phyloP scores from a whole-genome alignment of 345 rosid species.

The Leavenworthia alabamica region DNA sequence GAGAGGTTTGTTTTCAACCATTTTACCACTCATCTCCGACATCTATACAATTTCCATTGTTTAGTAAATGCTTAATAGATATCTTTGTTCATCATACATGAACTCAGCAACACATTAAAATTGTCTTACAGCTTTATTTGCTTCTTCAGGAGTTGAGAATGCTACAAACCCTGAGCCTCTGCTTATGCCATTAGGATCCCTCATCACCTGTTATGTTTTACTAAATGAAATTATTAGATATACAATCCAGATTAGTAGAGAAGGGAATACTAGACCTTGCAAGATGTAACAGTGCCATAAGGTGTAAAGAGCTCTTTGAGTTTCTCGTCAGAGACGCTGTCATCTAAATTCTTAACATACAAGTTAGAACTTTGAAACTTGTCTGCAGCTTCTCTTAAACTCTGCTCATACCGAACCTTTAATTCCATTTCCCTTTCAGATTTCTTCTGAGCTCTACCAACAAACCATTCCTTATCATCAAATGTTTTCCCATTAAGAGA shows the following conservation, averaged over 20 bases:
- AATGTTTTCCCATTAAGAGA: conserved; percentile 69
- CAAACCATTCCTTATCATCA: conserved; percentile 88
- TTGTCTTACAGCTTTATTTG: conserved; percentile 69
- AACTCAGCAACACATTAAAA: background rate
- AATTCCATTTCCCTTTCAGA: conserved; percentile 75
- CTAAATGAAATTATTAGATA: background rate
- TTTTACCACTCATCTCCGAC: conserved; percentile 33
- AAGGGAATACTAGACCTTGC: conserved; percentile 48
- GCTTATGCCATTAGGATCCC: conserved; percentile 70
- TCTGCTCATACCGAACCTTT: conserved; percentile 66
- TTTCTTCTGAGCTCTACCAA: conserved; percentile 90
- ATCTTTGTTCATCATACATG: background rate
- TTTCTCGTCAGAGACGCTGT: conserved; percentile 75
- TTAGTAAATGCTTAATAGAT: background rate
- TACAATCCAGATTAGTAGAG: background rate
- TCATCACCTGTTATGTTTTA: conserved; percentile 56
- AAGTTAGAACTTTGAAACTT: conserved; percentile 76
- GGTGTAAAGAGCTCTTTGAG: conserved; percentile 74
- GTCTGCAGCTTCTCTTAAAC: conserved; percentile 75
- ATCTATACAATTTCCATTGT: conserved; percentile 9
- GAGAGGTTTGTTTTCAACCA: conserved; percentile 32
- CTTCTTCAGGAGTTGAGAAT: conserved; percentile 74
- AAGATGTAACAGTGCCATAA: conserved; percentile 76
- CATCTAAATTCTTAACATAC: conserved; percentile 81
- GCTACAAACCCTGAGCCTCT: conserved; percentile 82